Base-by-base conservation (phyloP, 164 flowering plant genomes). In the Berberis thunbergii region DNA sequence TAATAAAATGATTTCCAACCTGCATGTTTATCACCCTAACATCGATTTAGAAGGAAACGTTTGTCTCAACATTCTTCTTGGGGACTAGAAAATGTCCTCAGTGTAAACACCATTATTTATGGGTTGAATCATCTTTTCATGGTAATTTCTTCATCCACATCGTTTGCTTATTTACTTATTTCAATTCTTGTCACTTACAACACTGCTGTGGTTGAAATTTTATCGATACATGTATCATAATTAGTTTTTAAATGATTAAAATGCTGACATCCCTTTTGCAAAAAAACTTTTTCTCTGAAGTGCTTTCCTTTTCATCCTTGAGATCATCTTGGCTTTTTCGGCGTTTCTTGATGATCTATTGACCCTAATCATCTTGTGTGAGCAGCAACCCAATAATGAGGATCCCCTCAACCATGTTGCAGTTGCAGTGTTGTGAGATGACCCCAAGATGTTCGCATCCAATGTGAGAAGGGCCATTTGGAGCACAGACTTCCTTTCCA, bases 21-120 rank as follows among this genome's bases (percentile, higher is more conserved):
- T 63, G 57, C 79, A 87, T 90, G 85, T 87, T n/a, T 87, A 87
- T 66, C 94, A 85, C 74, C 94, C 94, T 1, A 87, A 87, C 60
- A 87, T 85, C 13, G 90, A 85, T 74, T 70, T 87, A 81, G 94
- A 87, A 70, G 94, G 94, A 70, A 87, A 80, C 68, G 94, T 87
- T 54, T 87, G 94, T 72, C 88, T 87, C 71, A 87, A 87, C 81
- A 84, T 87, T 64, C 69, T 87, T 38, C 79, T 90, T 64, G 94
- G 85, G 71, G 94, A 87, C 66, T 87, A 90, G 94, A 87, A 87
- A 66, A 90, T 38, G 94, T 87, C 62, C 81, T 87, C 6, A 87
- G 82, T 59, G 79, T 87, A 48, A 87, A 87, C 71, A 84, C 90
- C 2, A 62, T 87, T 4, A 81, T 87, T 3, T 87, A 87, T 66